Conservation (phyloP, 2,329 filamentous ascomycete genomes). For the Colletotrichum siamense region DNA sequence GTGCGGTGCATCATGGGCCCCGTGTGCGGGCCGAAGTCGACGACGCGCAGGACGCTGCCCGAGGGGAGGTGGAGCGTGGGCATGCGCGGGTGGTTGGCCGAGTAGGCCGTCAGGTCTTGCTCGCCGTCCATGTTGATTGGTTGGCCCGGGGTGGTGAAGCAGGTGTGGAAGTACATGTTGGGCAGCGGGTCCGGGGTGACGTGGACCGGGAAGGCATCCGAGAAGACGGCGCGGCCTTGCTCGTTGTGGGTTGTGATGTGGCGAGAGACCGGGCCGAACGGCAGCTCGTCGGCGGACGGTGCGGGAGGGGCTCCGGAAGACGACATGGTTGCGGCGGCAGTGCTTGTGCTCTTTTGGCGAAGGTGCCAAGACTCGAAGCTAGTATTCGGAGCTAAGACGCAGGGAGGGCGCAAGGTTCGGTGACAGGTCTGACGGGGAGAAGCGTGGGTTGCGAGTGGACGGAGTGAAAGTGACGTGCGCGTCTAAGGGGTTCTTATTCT, state of each 20-base stretch:
- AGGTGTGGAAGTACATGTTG: slow-evolving; percentile 25
- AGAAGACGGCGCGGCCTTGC: slow-evolving; percentile 30
- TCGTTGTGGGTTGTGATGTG: slow-evolving; percentile 31
- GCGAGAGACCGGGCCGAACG: slow-evolving; percentile 10
- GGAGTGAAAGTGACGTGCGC: not conserved
- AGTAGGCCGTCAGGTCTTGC: slow-evolving; percentile 14
- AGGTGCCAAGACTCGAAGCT: not conserved
- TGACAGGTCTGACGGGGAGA: not conserved
- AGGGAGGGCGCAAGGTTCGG: not conserved
- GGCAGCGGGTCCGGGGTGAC: slow-evolving; percentile 14
- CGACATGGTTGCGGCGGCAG: not conserved
- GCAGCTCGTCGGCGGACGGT: not conserved
- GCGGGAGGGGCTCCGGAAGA: not conserved
- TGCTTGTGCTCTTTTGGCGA: not conserved
- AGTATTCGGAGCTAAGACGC: not conserved
- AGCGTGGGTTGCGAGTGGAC: not conserved
- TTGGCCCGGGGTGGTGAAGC: slow-evolving; percentile 24
- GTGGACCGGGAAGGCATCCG: slow-evolving; percentile 21
- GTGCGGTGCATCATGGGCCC: slow-evolving; percentile 47
- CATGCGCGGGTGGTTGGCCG: slow-evolving; percentile 17
- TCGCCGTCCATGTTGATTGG: slow-evolving; percentile 20
- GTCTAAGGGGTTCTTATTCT: not conserved
- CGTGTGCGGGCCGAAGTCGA: slow-evolving; percentile 21
- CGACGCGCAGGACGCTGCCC: slow-evolving; percentile 19
- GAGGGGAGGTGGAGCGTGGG: slow-evolving; percentile 15